These are phyloP conservation scores for Calamus simplicifolius DNA, from an alignment of 176 grass and related monocot species.

Conservation along the genomic window DNA sequence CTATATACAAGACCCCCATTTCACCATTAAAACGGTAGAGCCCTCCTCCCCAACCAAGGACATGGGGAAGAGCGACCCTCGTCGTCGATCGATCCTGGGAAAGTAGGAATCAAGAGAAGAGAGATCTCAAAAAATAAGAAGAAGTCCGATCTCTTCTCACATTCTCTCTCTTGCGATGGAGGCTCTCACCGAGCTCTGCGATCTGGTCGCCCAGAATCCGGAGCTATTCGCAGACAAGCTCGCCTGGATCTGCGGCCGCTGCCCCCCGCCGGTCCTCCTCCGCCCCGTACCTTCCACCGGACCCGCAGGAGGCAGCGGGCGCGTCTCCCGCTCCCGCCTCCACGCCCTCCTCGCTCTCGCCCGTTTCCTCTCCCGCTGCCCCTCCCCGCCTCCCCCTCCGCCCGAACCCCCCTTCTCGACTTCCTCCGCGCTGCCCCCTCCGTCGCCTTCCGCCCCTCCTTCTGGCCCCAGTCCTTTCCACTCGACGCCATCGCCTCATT, in stretches of 20 bases:
- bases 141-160: no score
- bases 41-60: no score
- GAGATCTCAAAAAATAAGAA: no score
- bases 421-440: conserved; percentile 54
- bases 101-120: no score
- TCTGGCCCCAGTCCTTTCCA: conserved; percentile 63
- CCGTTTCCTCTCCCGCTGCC: conserved; percentile 42
- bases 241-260: conserved; percentile 88
- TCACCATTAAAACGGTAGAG: no score
- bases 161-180: conserved; percentile 39
- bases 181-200: conserved; percentile 91
- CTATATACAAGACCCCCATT: no score
- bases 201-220: conserved; percentile 77
- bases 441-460: conserved; percentile 34
- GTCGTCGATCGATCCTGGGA: no score
- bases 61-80: no score
- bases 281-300: background rate
- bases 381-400: background rate
- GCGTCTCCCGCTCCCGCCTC: conserved; percentile 20
- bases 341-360: conserved; percentile 77
- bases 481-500: conserved; percentile 29
- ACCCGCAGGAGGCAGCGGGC: background rate
- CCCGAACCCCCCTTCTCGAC: conserved; percentile 40
- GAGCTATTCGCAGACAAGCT: conserved; percentile 95
- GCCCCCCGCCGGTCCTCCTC: conserved; percentile 12